Conservation (phyloP, 495 filamentous ascomycete genomes). For the Trichoderma virens region DNA sequence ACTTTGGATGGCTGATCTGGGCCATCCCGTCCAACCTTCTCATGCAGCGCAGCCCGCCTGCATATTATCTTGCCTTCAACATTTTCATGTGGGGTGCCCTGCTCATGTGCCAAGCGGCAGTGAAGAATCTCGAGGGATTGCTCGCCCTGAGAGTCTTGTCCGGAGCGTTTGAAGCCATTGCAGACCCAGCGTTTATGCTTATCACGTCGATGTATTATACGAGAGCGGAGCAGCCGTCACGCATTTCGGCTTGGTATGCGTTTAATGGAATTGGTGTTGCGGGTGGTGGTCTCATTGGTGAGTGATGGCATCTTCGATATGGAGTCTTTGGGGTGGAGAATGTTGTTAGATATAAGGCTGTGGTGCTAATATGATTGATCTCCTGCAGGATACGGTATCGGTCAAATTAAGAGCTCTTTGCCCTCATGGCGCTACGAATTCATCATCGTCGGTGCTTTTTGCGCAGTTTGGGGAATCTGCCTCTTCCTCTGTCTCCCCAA, state of each 20-base stretch:
- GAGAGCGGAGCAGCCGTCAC: constrained; percentile 27
- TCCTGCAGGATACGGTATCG: constrained; percentile 36
- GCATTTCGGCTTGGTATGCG: constrained; percentile 50
- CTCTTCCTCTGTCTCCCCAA: constrained; percentile 27
- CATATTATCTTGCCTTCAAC: constrained; percentile 21
- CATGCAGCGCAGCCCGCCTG: constrained; percentile 25
- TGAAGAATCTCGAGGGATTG: constrained; percentile 59
- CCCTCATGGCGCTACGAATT: constrained; percentile 35
- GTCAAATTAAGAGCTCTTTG: constrained; percentile 33
- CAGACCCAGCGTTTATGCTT: constrained; percentile 31
- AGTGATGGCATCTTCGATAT: background rate
- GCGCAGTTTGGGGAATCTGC: constrained; percentile 22
- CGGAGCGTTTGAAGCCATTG: constrained; percentile 44
- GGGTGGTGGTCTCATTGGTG: constrained; percentile 48
- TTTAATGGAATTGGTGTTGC: constrained; percentile 53
- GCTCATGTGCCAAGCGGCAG: constrained; percentile 51
- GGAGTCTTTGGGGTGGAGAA: background rate
- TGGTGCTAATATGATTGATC: constrained; percentile 14
- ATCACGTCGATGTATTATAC: constrained; percentile 30
- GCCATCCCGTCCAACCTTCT: constrained; percentile 23
- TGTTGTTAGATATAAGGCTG: background rate
- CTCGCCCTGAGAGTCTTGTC: constrained; percentile 52
- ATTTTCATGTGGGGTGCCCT: constrained; percentile 18
- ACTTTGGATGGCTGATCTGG: constrained; percentile 28
- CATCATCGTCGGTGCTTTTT: constrained; percentile 27